Base-by-base conservation (phyloP, 2,329 filamentous ascomycete species). In the Colletotrichum chlorophyti region DNA sequence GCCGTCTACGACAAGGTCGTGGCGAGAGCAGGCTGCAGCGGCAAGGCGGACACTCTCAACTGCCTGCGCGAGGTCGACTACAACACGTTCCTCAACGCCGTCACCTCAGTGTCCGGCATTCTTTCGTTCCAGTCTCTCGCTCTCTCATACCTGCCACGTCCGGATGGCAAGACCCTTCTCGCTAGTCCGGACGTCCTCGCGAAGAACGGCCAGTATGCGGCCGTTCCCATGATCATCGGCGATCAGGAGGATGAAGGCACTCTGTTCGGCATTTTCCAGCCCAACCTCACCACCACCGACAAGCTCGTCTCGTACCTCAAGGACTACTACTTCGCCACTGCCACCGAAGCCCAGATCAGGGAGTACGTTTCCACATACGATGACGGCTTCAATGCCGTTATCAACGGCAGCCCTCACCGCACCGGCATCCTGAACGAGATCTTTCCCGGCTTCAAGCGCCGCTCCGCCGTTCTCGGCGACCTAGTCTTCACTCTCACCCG, bases 231-330 rank as follows among this genome's bases (percentile, higher is more conserved):
- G 66, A 88, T 90, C 52, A 74, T 85, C 26, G 86, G 87, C 35
- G 78, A 86, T 65, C 82, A 86, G 69, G 84, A 89, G 74, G 86
- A 90, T 66, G 87, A 90, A 68, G 85, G 85, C 7, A 87, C 86
- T 0, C 69, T 89, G 5, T 89, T 89, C 68, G 77, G 83, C 6
- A 74, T 89, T 14, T 79, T 82, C 64, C 83, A 85, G 50, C 65
- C 69, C 23, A 87, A 88, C 66, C 74, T 89, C 37, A 84, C 79
- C 12, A 87, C 80, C 2, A 81, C 75, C 1, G 72, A 71, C 0
- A 70, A 85, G 4, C 58, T 90, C 0, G 48, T 61, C 10, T 5
- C 31, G 4, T 60, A 60, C 40, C 53, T 58, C 40, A 60, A 51
- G 40, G 53, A 58, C 34, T 60, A 58, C 80, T 3, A 72, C 75